Conservation (phyloP, 306 rosid genomes). For the Ziziphus jujuba region DNA sequence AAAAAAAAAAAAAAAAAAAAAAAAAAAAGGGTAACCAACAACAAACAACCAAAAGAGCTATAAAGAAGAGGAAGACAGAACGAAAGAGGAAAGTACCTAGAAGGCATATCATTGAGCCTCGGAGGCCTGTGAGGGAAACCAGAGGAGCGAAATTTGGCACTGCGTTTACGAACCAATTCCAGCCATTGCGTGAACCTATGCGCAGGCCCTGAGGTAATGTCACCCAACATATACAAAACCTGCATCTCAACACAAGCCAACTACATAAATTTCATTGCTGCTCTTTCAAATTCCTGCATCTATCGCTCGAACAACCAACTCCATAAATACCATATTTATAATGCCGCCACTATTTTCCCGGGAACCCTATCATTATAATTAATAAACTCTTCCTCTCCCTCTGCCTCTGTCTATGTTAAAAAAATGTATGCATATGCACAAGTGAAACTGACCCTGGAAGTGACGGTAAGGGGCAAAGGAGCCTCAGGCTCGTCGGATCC, state of each 20-base stretch:
- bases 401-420: not conserved
- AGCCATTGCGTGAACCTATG: constrained; percentile 87
- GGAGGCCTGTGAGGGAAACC: constrained; percentile 61
- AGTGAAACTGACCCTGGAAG: constrained; percentile 69
- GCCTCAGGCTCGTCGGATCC: constrained; percentile 52
- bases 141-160: constrained; percentile 54
- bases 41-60: not conserved
- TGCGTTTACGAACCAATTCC: constrained; percentile 86
- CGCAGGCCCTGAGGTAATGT: constrained; percentile 77
- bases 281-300: not conserved
- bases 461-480: constrained; percentile 70
- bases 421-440: not conserved
- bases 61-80: not conserved
- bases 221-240: constrained; percentile 90
- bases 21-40: too few relatives aligned
- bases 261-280: not conserved
- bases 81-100: constrained; percentile 41
- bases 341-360: too few relatives aligned
- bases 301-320: not conserved
- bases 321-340: not conserved
- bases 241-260: constrained; percentile 35
- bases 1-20: too few relatives aligned
- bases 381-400: not conserved
- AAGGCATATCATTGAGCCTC: constrained; percentile 38
- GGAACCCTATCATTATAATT: too few relatives aligned